These are phyloP conservation scores for Scutellaria galericulata DNA, from an alignment of 257 asterid genomes.

Conservation along the genomic window DNA sequence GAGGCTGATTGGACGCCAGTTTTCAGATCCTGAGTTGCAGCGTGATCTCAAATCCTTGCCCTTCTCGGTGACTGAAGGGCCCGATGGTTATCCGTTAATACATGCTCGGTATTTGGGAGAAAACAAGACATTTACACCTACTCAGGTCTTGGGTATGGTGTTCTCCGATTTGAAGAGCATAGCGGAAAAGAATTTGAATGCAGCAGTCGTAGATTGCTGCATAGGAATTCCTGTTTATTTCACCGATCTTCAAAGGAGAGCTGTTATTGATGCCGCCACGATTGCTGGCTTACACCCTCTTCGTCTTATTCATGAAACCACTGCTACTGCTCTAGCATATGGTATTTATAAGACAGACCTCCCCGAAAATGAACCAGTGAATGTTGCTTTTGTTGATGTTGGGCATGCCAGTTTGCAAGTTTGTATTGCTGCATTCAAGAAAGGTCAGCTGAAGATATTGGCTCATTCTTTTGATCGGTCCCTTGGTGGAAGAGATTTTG, in stretches of 20 bases:
- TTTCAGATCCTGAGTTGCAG: slow-evolving; percentile 92
- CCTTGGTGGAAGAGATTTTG: slow-evolving; percentile 96
- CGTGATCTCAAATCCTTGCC: slow-evolving; percentile 78
- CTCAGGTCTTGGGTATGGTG: slow-evolving; percentile 91
- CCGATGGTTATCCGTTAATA: slow-evolving; percentile 88
- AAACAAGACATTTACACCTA: slow-evolving; percentile 75
- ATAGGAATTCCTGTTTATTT: slow-evolving; percentile 91
- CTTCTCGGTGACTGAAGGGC: slow-evolving; percentile 76
- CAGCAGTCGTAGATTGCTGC: slow-evolving; percentile 95
- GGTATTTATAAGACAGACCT: slow-evolving; percentile 94
- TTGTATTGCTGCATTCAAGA: slow-evolving; percentile 90
- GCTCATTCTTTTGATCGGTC: slow-evolving; percentile 89
- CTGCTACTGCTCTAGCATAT: slow-evolving; percentile 97
- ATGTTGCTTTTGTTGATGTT: slow-evolving; percentile 82
- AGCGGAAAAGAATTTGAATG: slow-evolving; percentile 84
- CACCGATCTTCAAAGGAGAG: slow-evolving; percentile 95
- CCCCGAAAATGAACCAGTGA: slow-evolving; percentile 82
- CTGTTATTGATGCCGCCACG: slow-evolving; percentile 91
- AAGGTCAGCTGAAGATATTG: slow-evolving; percentile 90
- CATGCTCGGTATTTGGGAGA: slow-evolving; percentile 87
- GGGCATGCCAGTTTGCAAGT: slow-evolving; percentile 96
- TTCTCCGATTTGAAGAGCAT: slow-evolving; percentile 77
- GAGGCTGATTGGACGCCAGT: slow-evolving; percentile 81
- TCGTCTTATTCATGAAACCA: slow-evolving; percentile 92
- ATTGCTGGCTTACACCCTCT: slow-evolving; percentile 95